Base-by-base conservation (phyloP, 345 rosid genomes). In the Alliaria petiolata region DNA sequence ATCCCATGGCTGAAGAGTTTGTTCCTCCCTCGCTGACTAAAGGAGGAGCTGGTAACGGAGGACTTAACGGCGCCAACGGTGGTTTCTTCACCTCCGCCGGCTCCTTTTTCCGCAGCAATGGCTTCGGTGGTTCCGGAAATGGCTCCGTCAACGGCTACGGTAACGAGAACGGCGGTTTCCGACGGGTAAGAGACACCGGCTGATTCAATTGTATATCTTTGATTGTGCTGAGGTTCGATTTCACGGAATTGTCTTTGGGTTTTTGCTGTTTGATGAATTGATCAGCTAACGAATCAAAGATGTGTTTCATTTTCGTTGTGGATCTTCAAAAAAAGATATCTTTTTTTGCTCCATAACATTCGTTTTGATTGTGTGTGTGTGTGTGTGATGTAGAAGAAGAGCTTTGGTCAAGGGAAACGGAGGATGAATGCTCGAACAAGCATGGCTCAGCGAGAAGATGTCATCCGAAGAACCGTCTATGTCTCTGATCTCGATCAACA, bases 401-500 rank as follows among this genome's bases (percentile, higher is more conserved):
- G 42, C 62, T 87, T 59, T 42, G 77, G 80, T 75, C 98, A 88
- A 81, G 97, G 90, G 64, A 90, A 74, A 70, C 76, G 93, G 13
- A 85, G 90, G 65, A 70, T 83, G 79, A 92, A 87, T 52, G 81
- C 85, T 70, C 75, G 97, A 67, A 92, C 97, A 57, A 85, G 87
- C 81, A 81, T 84, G 90, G 98, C 98, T 66, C 98, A 92, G 82
- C 69, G 87, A 28, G 97, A 92, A 31, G 98, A 92, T 71, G 79
- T 92, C 40, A 88, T 92, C 49, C 80, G 93, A 20, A 80, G 91
- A 84, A 92, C 98, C 16, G 95, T 92, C 8, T 92, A 90, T 50
- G 98, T 92, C 43, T 90, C 98, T 76, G 98, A 92, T 81, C 88
- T 92, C 55, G 97, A 90, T 74, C 95, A 88, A 62, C 98, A 92